Base-by-base conservation (phyloP, 305 asterid species). In the Solanum chacoense region DNA sequence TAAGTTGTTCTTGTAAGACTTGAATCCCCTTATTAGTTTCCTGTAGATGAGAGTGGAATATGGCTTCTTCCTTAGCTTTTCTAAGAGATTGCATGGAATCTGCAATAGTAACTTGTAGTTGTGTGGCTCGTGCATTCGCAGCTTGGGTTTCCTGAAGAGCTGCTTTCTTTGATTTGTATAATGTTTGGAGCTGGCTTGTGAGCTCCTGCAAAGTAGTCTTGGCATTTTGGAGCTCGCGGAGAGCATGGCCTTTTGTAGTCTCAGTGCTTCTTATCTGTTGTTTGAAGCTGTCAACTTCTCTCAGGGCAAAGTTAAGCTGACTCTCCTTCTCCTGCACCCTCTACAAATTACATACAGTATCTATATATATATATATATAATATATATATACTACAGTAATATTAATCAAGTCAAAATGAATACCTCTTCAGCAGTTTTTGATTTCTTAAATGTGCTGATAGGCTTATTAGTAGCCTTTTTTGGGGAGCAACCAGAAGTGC, bases 301-400 rank as follows among this genome's bases (percentile, higher is more conserved):
- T 91, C 13, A 94, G 85, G 45, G 94, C 89, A 94, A 95, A 89
- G 89, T 95, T 98, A 90, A 95, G 97, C 81, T 92, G 98, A 0
- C 98, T 93, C 93, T 96, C 99, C 92, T 94, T 96, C 94, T 97
- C 98, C 10, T 96, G 91, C 88, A 94, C 95, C 84, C 94, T 92
- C 96, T 96, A 94, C n/a, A 59, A 22, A 59, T 59, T 59, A 59
- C 12, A 59, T 4, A 59, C 71, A 20, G 26, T 59, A 20, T 59
- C 69, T 59, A 8, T 55, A 3, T 29, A 71, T 71, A 13, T 28
- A 38, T 37, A 3, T 37, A 38, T 36, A 7, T 88, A 87, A 31
- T 88, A 87, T 11, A 36, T 8, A 45, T 42, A 45, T 45, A 45
- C 59, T 22, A 40, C 55, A 40, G 55, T 40, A 59, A 59, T 59